Evolutionary conservation across 163 green algal genomes (phyloP), one percentile per base, ranked within the genome.

Genomic region (Scenedesmus sp.): DNA sequence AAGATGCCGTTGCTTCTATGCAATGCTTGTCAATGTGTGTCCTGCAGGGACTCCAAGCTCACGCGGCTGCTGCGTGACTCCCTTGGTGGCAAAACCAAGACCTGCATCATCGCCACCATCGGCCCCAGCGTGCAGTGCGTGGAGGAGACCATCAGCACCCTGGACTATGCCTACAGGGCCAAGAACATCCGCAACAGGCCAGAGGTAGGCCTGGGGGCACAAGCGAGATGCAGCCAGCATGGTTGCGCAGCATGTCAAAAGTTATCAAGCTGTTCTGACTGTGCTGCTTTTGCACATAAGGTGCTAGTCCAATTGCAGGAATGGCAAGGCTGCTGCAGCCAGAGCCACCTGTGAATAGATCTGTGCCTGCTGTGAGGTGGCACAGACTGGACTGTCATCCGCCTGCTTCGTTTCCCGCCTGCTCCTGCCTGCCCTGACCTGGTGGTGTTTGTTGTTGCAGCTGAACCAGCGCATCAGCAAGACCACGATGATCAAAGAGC

Each of bases 31-130:
- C 65, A 16, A 37, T 76, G 65, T n/a, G n/a, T n/a, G 24, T 1
- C 16, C 0, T 98, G 97, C 94, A 94, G 98, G 26, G 98, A 99
- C 94, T 97, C 93, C 78, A 99, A 99, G 95, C 96, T 99, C 51
- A 99, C 98, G 1, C 95, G 98, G 76, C 95, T 99, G 92, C 95
- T 99, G 91, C 94, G 98, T 1, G 98, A 99, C 92, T 99, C 97
- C 0, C 96, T 99, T 35, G 98, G 98, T 44, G 98, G 98, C 37
- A 96, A 95, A 81, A 99, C 98, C 73, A 99, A 99, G 95, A 99
- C 98, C 18, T 99, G 97, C 96, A 99, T 99, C 94, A 99, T 99
- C 85, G 98, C 98, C 18, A 99, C 98, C 43, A 98, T 99, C 40
- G 97, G 96, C 30, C 98, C 98, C 30, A 98, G 95, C 24, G 95